Evolutionary conservation across 2,329 filamentous ascomycete genomes (phyloP), one percentile per base, ranked within the genome.

Genomic region (Trichoderma sp.): DNA sequence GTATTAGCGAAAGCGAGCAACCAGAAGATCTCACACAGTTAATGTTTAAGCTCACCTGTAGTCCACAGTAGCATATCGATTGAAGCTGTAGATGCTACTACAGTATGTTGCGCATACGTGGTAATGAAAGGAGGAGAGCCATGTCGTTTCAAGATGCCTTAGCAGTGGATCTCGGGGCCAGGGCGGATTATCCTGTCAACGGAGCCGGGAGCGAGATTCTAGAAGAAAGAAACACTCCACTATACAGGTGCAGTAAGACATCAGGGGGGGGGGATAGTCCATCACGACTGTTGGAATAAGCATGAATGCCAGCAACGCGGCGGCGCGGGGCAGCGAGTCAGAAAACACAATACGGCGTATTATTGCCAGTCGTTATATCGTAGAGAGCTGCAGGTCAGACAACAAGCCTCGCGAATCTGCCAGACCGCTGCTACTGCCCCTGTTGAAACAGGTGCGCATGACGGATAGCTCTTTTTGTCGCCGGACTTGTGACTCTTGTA

Each of bases 81-180:
- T 36, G 28, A 55, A 55, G 13, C 17, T 36, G 55, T 61, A 61
- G 66, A 57, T 28, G 15, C 28, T 36, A 17, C 76, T 72, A 73
- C 79, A 23, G 57, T 53, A 53, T 53, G 64, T 50, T 57, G 64
- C 17, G 17, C n/a, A 58, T 67, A 43, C 53, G 28, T 4, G 36
- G 68, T 70, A 62, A 69, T 69, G 57, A 69, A 69, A 62, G 67
- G 67, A 58, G 75, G 43, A 74, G 76, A 73, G 74, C 74, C 75
- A 74, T 74, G 62, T 59, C 72, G 75, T 76, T 76, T 76, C 75
- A 74, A 74, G 68, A 58, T 73, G 62, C 64, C 67, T 67, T 67
- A 59, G 62, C 36, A 72, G 68, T 73, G 72, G 72, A 72, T 71
- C 73, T 70, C 47, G n/a, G 68, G 72, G 68, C 69, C 73, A 63